Base-by-base conservation (phyloP, 2,329 filamentous ascomycete genomes). In the Talaromyces sp. region DNA sequence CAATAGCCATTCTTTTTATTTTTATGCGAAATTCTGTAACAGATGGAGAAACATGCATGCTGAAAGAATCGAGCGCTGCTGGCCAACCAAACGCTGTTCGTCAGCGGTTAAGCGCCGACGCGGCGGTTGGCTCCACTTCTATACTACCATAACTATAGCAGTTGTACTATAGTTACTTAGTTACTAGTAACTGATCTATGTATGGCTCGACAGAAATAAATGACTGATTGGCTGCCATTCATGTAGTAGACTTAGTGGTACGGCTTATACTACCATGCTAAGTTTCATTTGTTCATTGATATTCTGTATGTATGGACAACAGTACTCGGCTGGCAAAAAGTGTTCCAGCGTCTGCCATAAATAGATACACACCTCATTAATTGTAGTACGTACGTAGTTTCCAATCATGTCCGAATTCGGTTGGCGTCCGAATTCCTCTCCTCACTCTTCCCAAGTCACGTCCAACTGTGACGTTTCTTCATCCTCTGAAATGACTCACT, bases 61-160 rank as follows among this genome's bases (percentile, higher is more conserved):
- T 23, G 1, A 28, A 61, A 54, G 28, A 63, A 61, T 27, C 44
- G 44, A 47, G 44, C 44, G 44, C 44, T 47, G n/a, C 44, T 27
- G 23, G 44, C 44, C 44, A 47, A 47, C 44, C 23, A 8, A 47
- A 47, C 18, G 44, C 44, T 7, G 14, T 27, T 47, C 44, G 44
- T 27, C 44, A 27, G 18, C 44, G 8, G 44, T 4, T 47, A 47
- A 47, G 44, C 44, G 44, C 44, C 44, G n/a, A 47, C 23, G 10
- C 44, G 18, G 18, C 44, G 44, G 44, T 27, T 47, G 36, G 16
- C 36, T 14, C 36, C 34, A 36, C 34, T 36, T 14, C 34, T 36
- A 9, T 23, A 23, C 23, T 23, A 36, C 10, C 14, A 36, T 36
- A 36, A 2, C 12, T 14, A 5, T 16, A 36, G 5, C 14, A 36